Evolutionary conservation across 805 yeast genomes (phyloP), one percentile per base, ranked within the genome.

Genomic region (Clavispora vitiphila): DNA sequence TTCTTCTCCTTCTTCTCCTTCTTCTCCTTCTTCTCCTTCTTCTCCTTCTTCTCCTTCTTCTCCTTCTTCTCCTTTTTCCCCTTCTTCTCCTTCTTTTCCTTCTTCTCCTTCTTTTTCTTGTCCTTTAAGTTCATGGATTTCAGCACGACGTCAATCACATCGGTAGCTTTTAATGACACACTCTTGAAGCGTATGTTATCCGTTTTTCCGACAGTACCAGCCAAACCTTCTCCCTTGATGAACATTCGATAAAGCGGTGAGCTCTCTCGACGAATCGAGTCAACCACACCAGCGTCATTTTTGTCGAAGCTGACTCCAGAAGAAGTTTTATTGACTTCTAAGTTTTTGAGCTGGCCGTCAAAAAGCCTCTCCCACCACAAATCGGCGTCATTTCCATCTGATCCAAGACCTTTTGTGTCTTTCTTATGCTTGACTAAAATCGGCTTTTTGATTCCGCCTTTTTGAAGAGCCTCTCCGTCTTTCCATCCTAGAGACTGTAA

Each of bases 291-390:
- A 21, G 73, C 78, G 10, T 49, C 50, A 31, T 75, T 77, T 47
- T 78, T 85, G 20, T 69, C 69, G 52, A 86, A 81, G 8, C 69
- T 58, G 0, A 86, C 71, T 1, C 55, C 62, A 1, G 67, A 67
- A 4, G 55, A 57, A 3, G 37, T 44, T 2, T 57, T 46, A 16
- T 49, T 60, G 7, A 87, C 86, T 43, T 86, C 88, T 38, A 93
- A 60, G 8, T 79, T 76, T 56, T 87, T 86, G 49, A 91, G 72
- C 50, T 89, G 96, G 1, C 96, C 96, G 62, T 91, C 97, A 66
- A 93, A 93, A 35, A 91, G 71, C 49, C 86, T 75, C 51, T 91
- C 99, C 99, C 99, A 91, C 99, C 99, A 91, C 35, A 87, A 83
- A 49, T 86, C 96, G 12, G 81, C 77, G 50, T 87, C 93, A 39